Conservation (phyloP, 1,284 basidiomycete genomes). For the Pterulicium gracile region DNA sequence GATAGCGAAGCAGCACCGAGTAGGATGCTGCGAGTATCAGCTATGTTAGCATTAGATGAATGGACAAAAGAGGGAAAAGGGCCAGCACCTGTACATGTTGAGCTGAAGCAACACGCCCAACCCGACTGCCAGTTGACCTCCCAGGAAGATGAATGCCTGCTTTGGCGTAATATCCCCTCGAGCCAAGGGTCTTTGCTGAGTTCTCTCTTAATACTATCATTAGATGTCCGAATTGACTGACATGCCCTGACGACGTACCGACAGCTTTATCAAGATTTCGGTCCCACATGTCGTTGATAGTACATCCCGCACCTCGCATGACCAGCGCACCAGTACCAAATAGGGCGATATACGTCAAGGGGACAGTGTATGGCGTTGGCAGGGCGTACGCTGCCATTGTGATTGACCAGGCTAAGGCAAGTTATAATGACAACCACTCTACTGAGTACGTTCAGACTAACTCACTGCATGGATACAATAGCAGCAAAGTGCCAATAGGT, state of each 20-base stretch:
- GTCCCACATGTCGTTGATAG: constrained; percentile 99
- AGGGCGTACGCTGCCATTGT: constrained; percentile 84
- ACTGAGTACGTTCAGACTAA: constrained; percentile 12
- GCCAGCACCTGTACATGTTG: constrained; percentile 81
- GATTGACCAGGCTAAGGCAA: constrained; percentile 79
- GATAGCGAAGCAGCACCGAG: constrained; percentile 87
- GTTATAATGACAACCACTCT: background rate
- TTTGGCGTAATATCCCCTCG: constrained; percentile 69
- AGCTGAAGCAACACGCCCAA: constrained; percentile 87
- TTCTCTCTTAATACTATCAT: constrained; percentile 32
- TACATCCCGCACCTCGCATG: constrained; percentile 98
- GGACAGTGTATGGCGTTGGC: constrained; percentile 51
- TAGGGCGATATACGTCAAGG: constrained; percentile 68
- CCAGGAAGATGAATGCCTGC: constrained; percentile 80
- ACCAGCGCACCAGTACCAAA: constrained; percentile 89
- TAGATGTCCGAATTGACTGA: background rate
- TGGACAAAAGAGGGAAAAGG: background rate
- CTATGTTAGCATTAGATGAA: background rate
- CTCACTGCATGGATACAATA: constrained; percentile 91
- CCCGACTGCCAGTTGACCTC: constrained; percentile 73
- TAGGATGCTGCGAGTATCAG: constrained; percentile 50
- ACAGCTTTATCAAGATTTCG: constrained; percentile 84
- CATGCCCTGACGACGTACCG: too few species aligned
- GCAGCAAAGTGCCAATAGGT: constrained; percentile 85
- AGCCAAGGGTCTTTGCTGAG: constrained; percentile 54